Percentiles rank a stretch among this genome's conserved stretches.
Evolutionary conservation across 2,329 filamentous ascomycete genomes (phyloP).

Genomic region (Monilinia aucupariae): DNA sequence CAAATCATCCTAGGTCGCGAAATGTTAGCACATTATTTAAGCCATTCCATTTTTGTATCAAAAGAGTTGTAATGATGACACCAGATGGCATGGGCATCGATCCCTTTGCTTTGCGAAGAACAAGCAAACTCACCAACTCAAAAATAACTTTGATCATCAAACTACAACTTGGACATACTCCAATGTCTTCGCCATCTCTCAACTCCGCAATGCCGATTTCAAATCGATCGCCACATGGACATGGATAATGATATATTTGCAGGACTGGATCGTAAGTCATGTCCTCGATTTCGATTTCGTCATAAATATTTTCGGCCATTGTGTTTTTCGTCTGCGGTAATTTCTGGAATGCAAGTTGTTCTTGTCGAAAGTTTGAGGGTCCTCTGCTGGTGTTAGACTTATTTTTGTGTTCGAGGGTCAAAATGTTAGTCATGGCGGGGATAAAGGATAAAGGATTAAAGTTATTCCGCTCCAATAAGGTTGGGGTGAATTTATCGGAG

Average conservation of each 20-base stretch:
- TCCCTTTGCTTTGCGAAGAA: too few species aligned
- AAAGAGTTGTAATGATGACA: neutral
- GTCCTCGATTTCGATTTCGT: conserved; percentile 98
- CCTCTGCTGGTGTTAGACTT: neutral
- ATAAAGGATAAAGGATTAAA: conserved; percentile 1
- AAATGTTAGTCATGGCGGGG: neutral
- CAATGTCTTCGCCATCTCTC: conserved; percentile 84
- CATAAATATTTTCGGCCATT: conserved; percentile 64
- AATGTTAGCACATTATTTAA: conserved; percentile 13
- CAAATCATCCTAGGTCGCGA: conserved; percentile 43
- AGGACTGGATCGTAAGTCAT: conserved; percentile 82
- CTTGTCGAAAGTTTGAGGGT: neutral
- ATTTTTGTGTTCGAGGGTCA: neutral
- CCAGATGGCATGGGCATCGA: neutral
- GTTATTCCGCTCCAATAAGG: neutral
- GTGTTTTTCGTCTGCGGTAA: neutral
- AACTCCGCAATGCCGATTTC: conserved; percentile 83
- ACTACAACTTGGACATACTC: conserved; percentile 95
- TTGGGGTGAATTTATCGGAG: neutral
- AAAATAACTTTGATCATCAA: conserved; percentile 95
- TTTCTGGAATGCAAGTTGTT: neutral
- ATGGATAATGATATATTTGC: conserved; percentile 92
- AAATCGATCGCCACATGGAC: conserved; percentile 94
- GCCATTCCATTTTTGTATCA: neutral
- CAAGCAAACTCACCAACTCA: conserved; percentile 57